Conservation (phyloP, 2,329 filamentous ascomycete species). For the Coleophoma eucalyptorum region DNA sequence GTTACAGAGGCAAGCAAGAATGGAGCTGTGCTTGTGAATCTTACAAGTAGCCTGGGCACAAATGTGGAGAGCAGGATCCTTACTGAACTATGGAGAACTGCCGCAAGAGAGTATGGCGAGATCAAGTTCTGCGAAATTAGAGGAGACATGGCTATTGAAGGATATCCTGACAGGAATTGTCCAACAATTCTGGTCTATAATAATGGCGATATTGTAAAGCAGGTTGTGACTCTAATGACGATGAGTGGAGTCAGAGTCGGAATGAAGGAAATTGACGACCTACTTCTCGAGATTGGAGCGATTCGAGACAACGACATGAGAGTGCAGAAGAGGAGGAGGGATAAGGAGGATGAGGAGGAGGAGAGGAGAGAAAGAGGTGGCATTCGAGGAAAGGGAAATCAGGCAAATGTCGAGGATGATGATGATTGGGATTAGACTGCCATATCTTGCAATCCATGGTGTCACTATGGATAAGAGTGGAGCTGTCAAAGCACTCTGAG, state of each 20-base stretch:
- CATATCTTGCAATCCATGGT: not conserved
- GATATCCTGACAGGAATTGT: slow-evolving; percentile 91
- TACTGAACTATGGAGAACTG: slow-evolving; percentile 79
- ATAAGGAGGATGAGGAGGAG: slow-evolving; percentile 26
- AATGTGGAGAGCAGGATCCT: slow-evolving; percentile 84
- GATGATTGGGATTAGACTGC: slow-evolving; percentile 51
- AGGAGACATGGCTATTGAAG: slow-evolving; percentile 89
- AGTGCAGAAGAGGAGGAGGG: slow-evolving; percentile 37
- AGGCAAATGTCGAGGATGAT: slow-evolving; percentile 28
- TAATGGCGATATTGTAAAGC: slow-evolving; percentile 87
- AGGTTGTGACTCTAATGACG: slow-evolving; percentile 84
- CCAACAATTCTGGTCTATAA: slow-evolving; percentile 91
- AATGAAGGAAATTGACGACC: slow-evolving; percentile 71
- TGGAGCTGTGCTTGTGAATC: slow-evolving; percentile 68
- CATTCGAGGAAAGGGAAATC: slow-evolving; percentile 19
- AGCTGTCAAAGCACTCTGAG: too few species aligned
- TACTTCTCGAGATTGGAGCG: slow-evolving; percentile 80
- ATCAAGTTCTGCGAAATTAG: slow-evolving; percentile 97
- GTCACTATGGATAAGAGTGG: too few species aligned
- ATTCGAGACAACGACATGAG: slow-evolving; percentile 76
- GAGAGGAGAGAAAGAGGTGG: slow-evolving; percentile 23
- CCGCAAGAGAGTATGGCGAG: slow-evolving; percentile 83
- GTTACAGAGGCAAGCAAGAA: slow-evolving; percentile 86
- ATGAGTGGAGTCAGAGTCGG: slow-evolving; percentile 69
- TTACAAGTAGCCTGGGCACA: slow-evolving; percentile 72